Evolutionary conservation across 2,329 filamentous ascomycete genomes (phyloP), one percentile per base, ranked within the genome.

Genomic region (Didymella segeticola): DNA sequence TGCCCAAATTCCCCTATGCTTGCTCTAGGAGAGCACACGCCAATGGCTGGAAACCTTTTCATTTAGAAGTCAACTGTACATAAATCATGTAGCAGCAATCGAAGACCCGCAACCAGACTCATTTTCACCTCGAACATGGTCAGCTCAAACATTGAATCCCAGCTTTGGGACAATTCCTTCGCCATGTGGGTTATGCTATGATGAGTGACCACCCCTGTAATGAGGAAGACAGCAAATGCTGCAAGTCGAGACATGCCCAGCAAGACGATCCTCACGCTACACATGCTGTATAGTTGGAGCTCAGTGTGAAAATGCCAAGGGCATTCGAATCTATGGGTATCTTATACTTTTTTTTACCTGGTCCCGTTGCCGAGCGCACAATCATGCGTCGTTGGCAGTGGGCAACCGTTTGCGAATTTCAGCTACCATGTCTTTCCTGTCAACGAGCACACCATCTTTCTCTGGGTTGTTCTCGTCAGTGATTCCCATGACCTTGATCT

Each of bases 401-500:
- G 68, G 63, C 53, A 86, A 65, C 54, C 82, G 74, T 55, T 71
- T 74, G 73, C 82, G 84, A 34, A 92, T 80, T 74, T 91, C 88
- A 11, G 78, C 73, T 2, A 86, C 84, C 68, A 93, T 76, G 49
- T 86, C 80, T 26, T 75, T 76, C 60, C 89, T 80, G 47, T 87
- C 79, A 19, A 97, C 85, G 51, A 92, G 77, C 34, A 93, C 83
- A 43, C 93, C 93, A 55, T 96, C 90, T 80, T 97, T 96, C 74
- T 96, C 91, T 0, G 91, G 88, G 80, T 97, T 90, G 30, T 87
- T 91, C 33, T 95, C 88, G 3, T 84, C 83, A 50, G 66, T 66
- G 47, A 96, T 80, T 38, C 91, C 87, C 78, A 92, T 83, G 80
- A 89, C 86, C 86, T 98, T 98, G 73, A 97, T 83, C 77, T 89